Conservation (phyloP, 2,329 filamentous ascomycete species). For the Diaporthe sp. region DNA sequence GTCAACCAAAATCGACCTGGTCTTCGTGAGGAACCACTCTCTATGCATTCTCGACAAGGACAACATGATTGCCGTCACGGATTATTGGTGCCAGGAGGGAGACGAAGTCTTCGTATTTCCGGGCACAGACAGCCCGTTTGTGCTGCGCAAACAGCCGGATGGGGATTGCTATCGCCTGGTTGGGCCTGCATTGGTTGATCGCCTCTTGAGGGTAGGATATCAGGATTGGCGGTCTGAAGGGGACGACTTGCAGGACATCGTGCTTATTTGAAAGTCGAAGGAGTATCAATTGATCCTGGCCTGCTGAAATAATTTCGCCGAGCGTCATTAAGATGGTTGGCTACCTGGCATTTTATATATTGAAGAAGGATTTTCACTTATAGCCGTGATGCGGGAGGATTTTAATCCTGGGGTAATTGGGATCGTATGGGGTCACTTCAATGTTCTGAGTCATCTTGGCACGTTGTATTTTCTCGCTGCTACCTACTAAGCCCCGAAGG, state of each 20-base stretch:
- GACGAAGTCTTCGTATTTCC: slow-evolving; percentile 7
- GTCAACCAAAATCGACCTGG: not conserved
- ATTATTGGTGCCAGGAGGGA: not conserved
- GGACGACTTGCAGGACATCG: slow-evolving; percentile 2
- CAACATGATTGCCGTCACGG: not conserved
- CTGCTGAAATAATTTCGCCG: not conserved
- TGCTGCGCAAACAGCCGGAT: not conserved
- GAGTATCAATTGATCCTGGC: not conserved
- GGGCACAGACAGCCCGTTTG: not conserved
- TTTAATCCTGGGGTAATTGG: not conserved
- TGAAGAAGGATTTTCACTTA: not conserved
- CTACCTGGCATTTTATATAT: not conserved
- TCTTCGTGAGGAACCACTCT: not conserved
- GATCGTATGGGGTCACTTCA: slow-evolving; percentile 1
- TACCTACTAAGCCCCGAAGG: slow-evolving; percentile 20
- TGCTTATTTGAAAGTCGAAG: slow-evolving; percentile 9
- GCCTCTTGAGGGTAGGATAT: not conserved
- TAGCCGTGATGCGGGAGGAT: slow-evolving; percentile 7
- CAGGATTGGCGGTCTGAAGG: slow-evolving; percentile 20
- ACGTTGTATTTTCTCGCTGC: slow-evolving; percentile 19
- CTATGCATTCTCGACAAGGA: not conserved
- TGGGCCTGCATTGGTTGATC: slow-evolving; percentile 14
- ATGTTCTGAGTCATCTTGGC: slow-evolving; percentile 3
- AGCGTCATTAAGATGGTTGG: not conserved
- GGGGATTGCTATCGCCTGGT: slow-evolving; percentile 1